These are phyloP conservation scores for Apiotrichum sp. DNA, from an alignment of 1,284 basidiomycete genomes.

Conservation along the genomic window DNA sequence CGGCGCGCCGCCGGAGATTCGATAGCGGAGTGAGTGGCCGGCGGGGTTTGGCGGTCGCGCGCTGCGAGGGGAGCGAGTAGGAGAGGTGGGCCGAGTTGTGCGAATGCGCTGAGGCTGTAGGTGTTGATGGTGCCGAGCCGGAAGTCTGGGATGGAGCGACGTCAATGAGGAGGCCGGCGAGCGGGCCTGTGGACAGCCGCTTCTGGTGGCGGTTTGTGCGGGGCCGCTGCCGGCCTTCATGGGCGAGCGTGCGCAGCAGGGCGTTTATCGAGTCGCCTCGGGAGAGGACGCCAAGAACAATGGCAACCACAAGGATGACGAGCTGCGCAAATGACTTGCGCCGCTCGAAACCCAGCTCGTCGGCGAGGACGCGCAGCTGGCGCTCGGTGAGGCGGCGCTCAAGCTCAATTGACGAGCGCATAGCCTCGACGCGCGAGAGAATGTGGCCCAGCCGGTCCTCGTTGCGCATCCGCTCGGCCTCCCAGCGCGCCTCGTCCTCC, in stretches of 20 bases:
- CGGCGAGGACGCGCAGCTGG: constrained; percentile 32
- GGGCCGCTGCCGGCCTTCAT: constrained; percentile 22
- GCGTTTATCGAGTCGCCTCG: constrained; percentile 33
- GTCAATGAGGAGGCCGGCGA: constrained; percentile 36
- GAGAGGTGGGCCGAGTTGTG: not conserved
- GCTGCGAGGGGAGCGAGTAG: not conserved
- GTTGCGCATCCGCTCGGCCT: constrained; percentile 30
- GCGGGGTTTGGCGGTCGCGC: not conserved
- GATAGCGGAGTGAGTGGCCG: not conserved
- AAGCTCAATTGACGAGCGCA: constrained; percentile 28
- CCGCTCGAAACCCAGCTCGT: constrained; percentile 41
- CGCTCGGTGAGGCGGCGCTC: constrained; percentile 29
- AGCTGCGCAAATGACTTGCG: constrained; percentile 41
- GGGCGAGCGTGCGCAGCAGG: constrained; percentile 31
- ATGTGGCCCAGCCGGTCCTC: constrained; percentile 38
- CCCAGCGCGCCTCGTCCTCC: constrained; percentile 19
- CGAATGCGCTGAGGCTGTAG: not conserved
- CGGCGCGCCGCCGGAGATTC: not conserved
- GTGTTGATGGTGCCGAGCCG: not conserved
- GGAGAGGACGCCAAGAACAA: constrained; percentile 30
- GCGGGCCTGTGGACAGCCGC: constrained; percentile 22
- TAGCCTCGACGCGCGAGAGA: constrained; percentile 36
- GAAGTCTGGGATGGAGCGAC: constrained; percentile 9
- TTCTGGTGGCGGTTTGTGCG: constrained; percentile 1
- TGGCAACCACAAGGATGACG: constrained; percentile 32